These are phyloP conservation scores for Sarocladium brachiariae DNA, from an alignment of 2,329 filamentous ascomycete species.

Conservation along the genomic window DNA sequence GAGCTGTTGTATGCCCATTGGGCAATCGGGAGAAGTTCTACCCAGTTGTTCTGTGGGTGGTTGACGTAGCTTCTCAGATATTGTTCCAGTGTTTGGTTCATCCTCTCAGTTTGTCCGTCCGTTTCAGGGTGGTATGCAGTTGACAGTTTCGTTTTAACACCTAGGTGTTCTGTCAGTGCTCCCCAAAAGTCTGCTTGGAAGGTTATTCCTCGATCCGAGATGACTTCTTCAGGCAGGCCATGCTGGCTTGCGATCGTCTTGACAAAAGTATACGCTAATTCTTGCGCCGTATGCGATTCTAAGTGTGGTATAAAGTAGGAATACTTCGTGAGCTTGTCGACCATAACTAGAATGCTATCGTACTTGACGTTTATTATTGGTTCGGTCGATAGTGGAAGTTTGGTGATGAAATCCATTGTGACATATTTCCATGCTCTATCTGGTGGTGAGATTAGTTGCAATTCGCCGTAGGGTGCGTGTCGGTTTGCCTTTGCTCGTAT, in stretches of 20 bases:
- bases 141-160: neutral
- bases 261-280: neutral
- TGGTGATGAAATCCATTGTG: neutral
- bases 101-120: neutral
- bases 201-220: neutral
- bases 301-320: neutral
- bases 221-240: neutral
- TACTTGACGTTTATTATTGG: neutral
- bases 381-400: neutral
- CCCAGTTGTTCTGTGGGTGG: neutral
- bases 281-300: neutral
- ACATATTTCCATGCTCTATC: constrained; percentile 11
- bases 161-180: neutral
- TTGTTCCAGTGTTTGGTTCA: neutral
- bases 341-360: neutral
- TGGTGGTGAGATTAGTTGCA: constrained; percentile 10
- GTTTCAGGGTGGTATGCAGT: neutral
- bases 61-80: neutral
- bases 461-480: constrained; percentile 13
- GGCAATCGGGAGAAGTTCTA: neutral
- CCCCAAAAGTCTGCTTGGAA: neutral
- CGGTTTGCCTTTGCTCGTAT: constrained; percentile 10
- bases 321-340: neutral
- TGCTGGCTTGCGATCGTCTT: neutral
- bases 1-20: neutral